These are phyloP conservation scores for Gnetum montanum DNA, from an alignment of 75 land plant species.

Conservation along the genomic window DNA sequence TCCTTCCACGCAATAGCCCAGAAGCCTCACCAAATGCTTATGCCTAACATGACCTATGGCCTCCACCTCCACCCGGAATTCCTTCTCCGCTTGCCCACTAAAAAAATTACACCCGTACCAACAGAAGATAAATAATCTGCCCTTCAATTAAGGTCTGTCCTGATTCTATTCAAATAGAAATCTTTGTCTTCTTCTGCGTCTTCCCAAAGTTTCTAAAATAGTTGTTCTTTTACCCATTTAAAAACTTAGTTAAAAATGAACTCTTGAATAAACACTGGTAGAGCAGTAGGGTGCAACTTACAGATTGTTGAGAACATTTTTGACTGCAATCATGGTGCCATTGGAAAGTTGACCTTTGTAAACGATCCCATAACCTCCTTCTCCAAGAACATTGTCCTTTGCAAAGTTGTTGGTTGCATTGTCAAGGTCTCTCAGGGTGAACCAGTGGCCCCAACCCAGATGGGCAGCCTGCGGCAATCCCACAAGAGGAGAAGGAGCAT, in stretches of 20 bases:
- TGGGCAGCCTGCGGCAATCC: conserved; percentile 60
- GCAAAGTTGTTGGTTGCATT: conserved; percentile 59
- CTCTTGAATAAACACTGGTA: not conserved
- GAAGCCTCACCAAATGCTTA: conserved; percentile 70
- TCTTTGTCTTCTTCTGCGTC: too few relatives aligned
- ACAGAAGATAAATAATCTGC: too few relatives aligned
- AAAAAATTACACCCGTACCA: not conserved
- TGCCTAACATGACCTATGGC: conserved; percentile 86
- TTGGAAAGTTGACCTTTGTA: conserved; percentile 50
- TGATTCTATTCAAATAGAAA: too few relatives aligned
- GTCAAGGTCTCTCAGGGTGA: conserved; percentile 70
- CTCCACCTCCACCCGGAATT: conserved; percentile 83
- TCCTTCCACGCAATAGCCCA: conserved; percentile 88
- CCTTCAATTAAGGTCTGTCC: too few relatives aligned
- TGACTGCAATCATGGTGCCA: conserved; percentile 66
- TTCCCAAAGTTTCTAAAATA: too few relatives aligned
- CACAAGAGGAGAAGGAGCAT: conserved; percentile 34
- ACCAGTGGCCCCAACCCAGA: conserved; percentile 92
- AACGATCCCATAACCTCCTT: conserved; percentile 82
- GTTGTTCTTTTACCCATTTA: not conserved
- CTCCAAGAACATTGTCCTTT: conserved; percentile 54
- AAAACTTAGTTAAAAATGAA: not conserved
- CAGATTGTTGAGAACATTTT: conserved; percentile 66
- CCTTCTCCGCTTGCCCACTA: conserved; percentile 62
- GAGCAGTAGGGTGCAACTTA: too few relatives aligned